These are phyloP conservation scores for Rhazya stricta DNA, from an alignment of 257 asterid species.

Conservation along the genomic window DNA sequence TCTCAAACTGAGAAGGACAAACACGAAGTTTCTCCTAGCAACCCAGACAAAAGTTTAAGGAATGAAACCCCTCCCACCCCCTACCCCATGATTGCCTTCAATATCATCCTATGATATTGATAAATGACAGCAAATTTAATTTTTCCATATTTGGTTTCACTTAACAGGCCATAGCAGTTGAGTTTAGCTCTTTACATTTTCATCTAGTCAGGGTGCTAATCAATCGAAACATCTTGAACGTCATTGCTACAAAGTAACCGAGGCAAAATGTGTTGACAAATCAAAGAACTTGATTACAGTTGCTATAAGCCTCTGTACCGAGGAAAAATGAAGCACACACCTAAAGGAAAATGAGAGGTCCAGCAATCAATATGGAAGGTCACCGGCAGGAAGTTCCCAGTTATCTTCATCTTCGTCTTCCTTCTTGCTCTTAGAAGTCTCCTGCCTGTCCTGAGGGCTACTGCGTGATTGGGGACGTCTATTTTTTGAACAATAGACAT, in stretches of 20 bases:
- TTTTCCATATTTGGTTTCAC: not conserved
- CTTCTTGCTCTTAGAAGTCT: slow-evolving; percentile 31
- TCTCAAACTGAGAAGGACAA: not conserved
- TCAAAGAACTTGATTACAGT: not conserved
- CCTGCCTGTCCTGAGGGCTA: slow-evolving; percentile 34
- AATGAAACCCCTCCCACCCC: not conserved
- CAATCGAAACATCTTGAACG: not conserved
- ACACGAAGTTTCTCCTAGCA: no score
- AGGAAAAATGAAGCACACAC: slow-evolving; percentile 8
- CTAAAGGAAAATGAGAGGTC: slow-evolving; percentile 9
- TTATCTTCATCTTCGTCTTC: slow-evolving; percentile 51
- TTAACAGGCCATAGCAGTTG: not conserved
- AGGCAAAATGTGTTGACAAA: not conserved
- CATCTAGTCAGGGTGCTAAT: no score
- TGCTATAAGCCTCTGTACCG: slow-evolving; percentile 8
- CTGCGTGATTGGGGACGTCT: slow-evolving; percentile 40
- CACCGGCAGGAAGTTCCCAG: slow-evolving; percentile 65
- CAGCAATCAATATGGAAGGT: slow-evolving; percentile 39
- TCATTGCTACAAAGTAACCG: not conserved
- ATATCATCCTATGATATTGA: not conserved
- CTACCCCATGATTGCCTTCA: not conserved
- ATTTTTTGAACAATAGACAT: slow-evolving; percentile 6
- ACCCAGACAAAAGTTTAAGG: no score
- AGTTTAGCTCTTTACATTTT: not conserved
- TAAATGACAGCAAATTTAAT: not conserved